Percentiles rank a stretch among this genome's conserved stretches.
phyloP scores from a whole-genome alignment of 768 basidiomycete genomes.

The Pleurotus cornucopiae region DNA sequence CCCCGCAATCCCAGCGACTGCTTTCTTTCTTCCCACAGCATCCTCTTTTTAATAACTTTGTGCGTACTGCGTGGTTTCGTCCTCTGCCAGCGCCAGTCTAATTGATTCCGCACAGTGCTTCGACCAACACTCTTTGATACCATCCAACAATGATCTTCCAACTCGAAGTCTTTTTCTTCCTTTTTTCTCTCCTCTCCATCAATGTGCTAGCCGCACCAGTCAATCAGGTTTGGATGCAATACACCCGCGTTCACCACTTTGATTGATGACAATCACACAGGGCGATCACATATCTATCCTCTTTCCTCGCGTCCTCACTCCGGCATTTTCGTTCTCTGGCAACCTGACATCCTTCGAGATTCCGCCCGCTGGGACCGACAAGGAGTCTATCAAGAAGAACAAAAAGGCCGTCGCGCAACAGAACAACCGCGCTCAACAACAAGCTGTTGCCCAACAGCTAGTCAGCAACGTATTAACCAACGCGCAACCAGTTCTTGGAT shows the following conservation, averaged over 20 bases:
- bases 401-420: constrained; percentile 3
- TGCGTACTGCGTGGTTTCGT: not conserved
- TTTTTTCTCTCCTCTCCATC: constrained; percentile 4
- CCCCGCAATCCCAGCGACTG: constrained; percentile 77
- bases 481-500: not conserved
- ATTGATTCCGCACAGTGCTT: not conserved
- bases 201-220: constrained; percentile 4
- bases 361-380: not conserved
- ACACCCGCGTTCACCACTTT: not conserved
- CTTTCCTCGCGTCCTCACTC: not conserved
- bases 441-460: not conserved
- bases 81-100: no score
- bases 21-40: not conserved
- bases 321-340: constrained; percentile 1
- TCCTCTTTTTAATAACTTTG: not conserved
- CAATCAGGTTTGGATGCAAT: not conserved
- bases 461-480: not conserved
- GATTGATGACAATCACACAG: not conserved
- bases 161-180: constrained; percentile 4
- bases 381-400: constrained; percentile 5
- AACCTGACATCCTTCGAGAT: not conserved
- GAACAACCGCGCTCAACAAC: not conserved
- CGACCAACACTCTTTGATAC: constrained; percentile 1
- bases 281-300: not conserved
- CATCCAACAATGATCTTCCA: constrained; percentile 2